A percentile compares a stretch with the other conserved stretches of the same genome.
These are phyloP conservation scores for Scytalidium sp. DNA, from an alignment of 2,329 filamentous ascomycete genomes.

Conservation along the genomic window DNA sequence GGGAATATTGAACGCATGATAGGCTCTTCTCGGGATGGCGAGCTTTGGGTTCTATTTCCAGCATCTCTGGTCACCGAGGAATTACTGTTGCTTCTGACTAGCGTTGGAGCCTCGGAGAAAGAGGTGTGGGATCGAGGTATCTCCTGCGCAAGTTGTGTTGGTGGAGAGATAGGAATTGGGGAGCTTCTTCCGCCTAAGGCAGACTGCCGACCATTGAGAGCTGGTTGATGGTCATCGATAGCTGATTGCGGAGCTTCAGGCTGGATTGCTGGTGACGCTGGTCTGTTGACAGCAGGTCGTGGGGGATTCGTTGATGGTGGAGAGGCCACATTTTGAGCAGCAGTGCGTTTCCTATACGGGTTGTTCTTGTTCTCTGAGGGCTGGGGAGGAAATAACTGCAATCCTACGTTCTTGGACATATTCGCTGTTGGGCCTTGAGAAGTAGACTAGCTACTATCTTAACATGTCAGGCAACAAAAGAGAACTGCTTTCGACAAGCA, in stretches of 20 bases:
- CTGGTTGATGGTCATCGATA: slow-evolving; percentile 13
- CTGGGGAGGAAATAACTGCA: slow-evolving; percentile 28
- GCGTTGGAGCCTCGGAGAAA: slow-evolving; percentile 47
- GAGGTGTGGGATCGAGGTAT: slow-evolving; percentile 45
- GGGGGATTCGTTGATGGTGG: slow-evolving; percentile 19
- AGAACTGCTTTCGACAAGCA: not conserved
- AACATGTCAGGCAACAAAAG: not conserved
- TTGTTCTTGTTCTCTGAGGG: slow-evolving; percentile 24
- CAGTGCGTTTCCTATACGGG: slow-evolving; percentile 23
- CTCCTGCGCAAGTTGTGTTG: slow-evolving; percentile 20
- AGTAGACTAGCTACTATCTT: slow-evolving; percentile 17
- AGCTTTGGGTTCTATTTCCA: slow-evolving; percentile 40
- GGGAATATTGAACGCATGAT: slow-evolving; percentile 73
- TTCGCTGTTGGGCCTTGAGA: slow-evolving; percentile 4
- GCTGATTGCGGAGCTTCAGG: not conserved
- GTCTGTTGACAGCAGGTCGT: slow-evolving; percentile 17
- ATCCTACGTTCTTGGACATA: slow-evolving; percentile 23
- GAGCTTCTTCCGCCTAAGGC: slow-evolving; percentile 13
- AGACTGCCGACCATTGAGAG: slow-evolving; percentile 17
- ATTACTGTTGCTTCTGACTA: slow-evolving; percentile 46
- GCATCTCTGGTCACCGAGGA: slow-evolving; percentile 55
- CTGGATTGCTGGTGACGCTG: slow-evolving; percentile 17
- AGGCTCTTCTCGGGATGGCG: slow-evolving; percentile 26
- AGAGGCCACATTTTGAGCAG: slow-evolving; percentile 17
- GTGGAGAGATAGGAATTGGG: slow-evolving; percentile 20